Conservation (phyloP, 2,329 filamentous ascomycete species). For the Venturia aucupariae region DNA sequence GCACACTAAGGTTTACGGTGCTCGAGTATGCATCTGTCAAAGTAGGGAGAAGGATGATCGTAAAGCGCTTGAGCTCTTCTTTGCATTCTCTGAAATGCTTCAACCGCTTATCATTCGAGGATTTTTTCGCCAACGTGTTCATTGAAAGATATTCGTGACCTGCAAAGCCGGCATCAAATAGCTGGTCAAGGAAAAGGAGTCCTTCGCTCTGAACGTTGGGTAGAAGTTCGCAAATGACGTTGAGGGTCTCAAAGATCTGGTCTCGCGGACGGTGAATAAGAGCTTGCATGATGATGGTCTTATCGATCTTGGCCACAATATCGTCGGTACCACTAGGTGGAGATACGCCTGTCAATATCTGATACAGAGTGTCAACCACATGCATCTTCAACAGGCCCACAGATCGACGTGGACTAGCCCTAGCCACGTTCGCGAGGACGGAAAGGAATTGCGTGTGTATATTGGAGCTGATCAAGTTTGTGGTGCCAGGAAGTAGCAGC, state of each 20-base stretch:
- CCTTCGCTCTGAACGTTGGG: conserved; percentile 58
- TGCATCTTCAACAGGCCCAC: conserved; percentile 92
- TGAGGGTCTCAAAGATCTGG: conserved; percentile 93
- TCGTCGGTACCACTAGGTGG: conserved; percentile 72
- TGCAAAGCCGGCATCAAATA: conserved; percentile 40
- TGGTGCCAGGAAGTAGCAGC: conserved; percentile 83
- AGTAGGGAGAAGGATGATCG: conserved; percentile 85
- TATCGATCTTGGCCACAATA: conserved; percentile 79
- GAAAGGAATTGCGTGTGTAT: conserved; percentile 96
- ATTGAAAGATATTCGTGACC: conserved; percentile 36
- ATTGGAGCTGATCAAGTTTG: conserved; percentile 85
- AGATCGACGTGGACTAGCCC: conserved; percentile 77
- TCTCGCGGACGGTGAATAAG: conserved; percentile 91
- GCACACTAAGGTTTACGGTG: conserved; percentile 88
- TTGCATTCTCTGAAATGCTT: conserved; percentile 75
- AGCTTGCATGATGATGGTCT: conserved; percentile 96
- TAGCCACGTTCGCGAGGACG: conserved; percentile 81
- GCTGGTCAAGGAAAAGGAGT: conserved; percentile 41
- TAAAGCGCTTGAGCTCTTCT: conserved; percentile 79
- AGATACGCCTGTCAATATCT: conserved; percentile 92
- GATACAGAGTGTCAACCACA: conserved; percentile 93
- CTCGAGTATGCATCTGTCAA: conserved; percentile 95
- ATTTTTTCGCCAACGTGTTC: conserved; percentile 40
- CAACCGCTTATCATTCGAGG: conserved; percentile 70
- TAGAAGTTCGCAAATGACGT: conserved; percentile 91